These are phyloP conservation scores for barley (Hordeum vulgare) DNA, from an alignment of 176 grass and related monocot species.

Conservation along the genomic window DNA sequence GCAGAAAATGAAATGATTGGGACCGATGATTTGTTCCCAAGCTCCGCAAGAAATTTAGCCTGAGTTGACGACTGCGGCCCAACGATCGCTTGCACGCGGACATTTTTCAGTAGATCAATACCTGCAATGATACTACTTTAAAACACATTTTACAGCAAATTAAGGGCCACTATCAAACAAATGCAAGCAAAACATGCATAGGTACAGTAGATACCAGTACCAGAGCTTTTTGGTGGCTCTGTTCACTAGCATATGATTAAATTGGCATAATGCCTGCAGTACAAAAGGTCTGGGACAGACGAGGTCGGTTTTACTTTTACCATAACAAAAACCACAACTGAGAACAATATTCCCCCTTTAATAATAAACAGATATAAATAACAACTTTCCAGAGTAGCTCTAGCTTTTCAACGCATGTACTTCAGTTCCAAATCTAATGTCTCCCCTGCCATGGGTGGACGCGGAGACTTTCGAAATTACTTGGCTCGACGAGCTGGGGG, in stretches of 20 bases:
- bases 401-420: neutral
- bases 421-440: neutral
- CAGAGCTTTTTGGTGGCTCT: neutral
- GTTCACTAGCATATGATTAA: neutral
- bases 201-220: neutral
- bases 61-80: slow-evolving; percentile 62
- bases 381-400: neutral
- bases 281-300: neutral
- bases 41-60: slow-evolving; percentile 54
- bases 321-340: too few relatives aligned
- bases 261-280: neutral
- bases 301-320: neutral
- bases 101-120: slow-evolving; percentile 76
- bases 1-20: slow-evolving; percentile 75
- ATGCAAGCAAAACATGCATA: neutral
- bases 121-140: slow-evolving; percentile 26
- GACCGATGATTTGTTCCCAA: slow-evolving; percentile 63
- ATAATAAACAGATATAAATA: neutral
- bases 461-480: neutral
- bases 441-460: neutral
- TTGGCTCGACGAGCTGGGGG: too few relatives aligned
- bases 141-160: neutral
- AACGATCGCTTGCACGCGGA: slow-evolving; percentile 59
- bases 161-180: neutral
- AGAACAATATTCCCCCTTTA: too few relatives aligned